phyloP scores from a whole-genome alignment of 2,329 filamentous ascomycete genomes.

The Xylaria sp. region DNA sequence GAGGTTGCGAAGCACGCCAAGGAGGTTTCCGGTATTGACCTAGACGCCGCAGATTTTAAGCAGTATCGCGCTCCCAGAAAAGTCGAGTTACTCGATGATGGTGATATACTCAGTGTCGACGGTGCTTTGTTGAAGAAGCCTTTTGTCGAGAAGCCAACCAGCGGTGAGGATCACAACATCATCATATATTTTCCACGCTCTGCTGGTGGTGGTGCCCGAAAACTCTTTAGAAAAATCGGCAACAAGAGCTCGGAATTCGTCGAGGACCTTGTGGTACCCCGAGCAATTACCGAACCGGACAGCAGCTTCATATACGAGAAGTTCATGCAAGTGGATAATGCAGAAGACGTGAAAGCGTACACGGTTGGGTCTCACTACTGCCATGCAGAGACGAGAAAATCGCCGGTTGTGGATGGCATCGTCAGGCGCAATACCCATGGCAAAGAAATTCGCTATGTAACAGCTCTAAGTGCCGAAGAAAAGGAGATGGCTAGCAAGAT shows the following conservation, averaged over 20 bases:
- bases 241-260: conserved; percentile 99
- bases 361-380: conserved; percentile 94
- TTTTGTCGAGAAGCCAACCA: conserved; percentile 98
- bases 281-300: conserved; percentile 81
- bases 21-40: conserved; percentile 79
- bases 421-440: conserved; percentile 96
- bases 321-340: conserved; percentile 95
- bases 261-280: conserved; percentile 77
- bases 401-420: conserved; percentile 94
- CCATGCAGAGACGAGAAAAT: conserved; percentile 96
- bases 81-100: conserved; percentile 89
- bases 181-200: conserved; percentile 95
- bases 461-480: conserved; percentile 82
- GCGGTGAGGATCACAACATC: conserved; percentile 98
- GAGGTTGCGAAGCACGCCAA: conserved; percentile 85
- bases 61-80: conserved; percentile 65
- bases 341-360: conserved; percentile 98
- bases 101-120: conserved; percentile 88
- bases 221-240: conserved; percentile 95
- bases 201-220: conserved; percentile 86
- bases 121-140: conserved; percentile 85
- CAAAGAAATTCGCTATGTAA: conserved; percentile 96
- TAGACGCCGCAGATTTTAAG: conserved; percentile 77
- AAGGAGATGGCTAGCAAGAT: conserved; percentile 89
- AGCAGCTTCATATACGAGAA: conserved; percentile 97